Conservation (phyloP, 2,329 filamentous ascomycete species). For the Calonectria montana region DNA sequence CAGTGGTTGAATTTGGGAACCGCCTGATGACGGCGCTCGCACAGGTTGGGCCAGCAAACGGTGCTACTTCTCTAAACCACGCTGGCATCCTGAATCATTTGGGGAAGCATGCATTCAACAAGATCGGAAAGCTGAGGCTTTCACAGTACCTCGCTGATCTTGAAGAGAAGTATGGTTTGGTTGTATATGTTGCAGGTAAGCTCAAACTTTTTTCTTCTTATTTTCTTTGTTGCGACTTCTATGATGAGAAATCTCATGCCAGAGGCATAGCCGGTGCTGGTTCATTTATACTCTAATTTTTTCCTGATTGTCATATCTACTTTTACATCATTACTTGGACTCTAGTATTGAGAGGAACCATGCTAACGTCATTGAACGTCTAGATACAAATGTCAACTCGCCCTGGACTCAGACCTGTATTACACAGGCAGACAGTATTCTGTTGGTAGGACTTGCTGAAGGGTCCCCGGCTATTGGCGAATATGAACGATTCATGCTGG, state of each 20-base stretch:
- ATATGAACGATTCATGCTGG: slow-evolving; percentile 94
- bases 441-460: slow-evolving; percentile 91
- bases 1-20: slow-evolving; percentile 94
- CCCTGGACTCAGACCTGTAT: slow-evolving; percentile 99
- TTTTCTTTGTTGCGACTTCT: slow-evolving; percentile 6
- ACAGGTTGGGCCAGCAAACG: slow-evolving; percentile 90
- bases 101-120: slow-evolving; percentile 94
- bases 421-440: slow-evolving; percentile 93
- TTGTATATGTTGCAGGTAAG: slow-evolving; percentile 89
- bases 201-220: slow-evolving; percentile 23
- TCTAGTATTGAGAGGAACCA: neutral
- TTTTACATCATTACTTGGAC: slow-evolving; percentile 15
- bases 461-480: slow-evolving; percentile 92
- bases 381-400: slow-evolving; percentile 95
- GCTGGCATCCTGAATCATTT: slow-evolving; percentile 94
- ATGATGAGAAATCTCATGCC: slow-evolving; percentile 67
- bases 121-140: slow-evolving; percentile 95
- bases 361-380: slow-evolving; percentile 44
- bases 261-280: slow-evolving; percentile 67
- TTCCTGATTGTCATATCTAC: slow-evolving; percentile 62
- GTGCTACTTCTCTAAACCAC: slow-evolving; percentile 92
- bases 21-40: slow-evolving; percentile 87
- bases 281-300: slow-evolving; percentile 74
- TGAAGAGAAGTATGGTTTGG: slow-evolving; percentile 96
- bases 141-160: slow-evolving; percentile 96